These are phyloP conservation scores for Verticillium klebahnii DNA, from an alignment of 2,329 filamentous ascomycete species.

Conservation along the genomic window DNA sequence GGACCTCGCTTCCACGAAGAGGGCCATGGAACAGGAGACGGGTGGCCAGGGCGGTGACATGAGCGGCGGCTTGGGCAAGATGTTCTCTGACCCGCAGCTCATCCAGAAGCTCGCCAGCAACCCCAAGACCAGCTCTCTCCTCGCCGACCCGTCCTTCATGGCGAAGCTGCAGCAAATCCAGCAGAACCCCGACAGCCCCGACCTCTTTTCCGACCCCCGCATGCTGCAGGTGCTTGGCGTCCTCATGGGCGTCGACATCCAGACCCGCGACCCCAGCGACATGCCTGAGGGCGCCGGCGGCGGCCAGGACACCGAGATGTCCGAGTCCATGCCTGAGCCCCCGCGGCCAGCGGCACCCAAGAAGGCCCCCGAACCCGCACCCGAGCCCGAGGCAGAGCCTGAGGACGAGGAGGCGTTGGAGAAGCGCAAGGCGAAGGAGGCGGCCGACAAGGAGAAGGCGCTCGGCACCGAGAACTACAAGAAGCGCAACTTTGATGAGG, in stretches of 20 bases:
- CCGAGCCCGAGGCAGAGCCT: conserved; percentile 62
- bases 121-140: conserved; percentile 81
- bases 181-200: conserved; percentile 74
- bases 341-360: conserved; percentile 41
- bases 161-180: conserved; percentile 77
- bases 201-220: conserved; percentile 82
- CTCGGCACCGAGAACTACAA: conserved; percentile 95
- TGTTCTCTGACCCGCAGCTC: conserved; percentile 92
- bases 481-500: conserved; percentile 94
- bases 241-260: conserved; percentile 89
- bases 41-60: conserved; percentile 51
- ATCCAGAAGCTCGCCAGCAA: conserved; percentile 87
- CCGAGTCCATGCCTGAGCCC: conserved; percentile 49
- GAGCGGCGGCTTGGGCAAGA: conserved; percentile 72
- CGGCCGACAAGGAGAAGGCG: conserved; percentile 91
- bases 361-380: conserved; percentile 51
- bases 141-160: conserved; percentile 87
- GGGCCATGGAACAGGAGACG: conserved; percentile 78
- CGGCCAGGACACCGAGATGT: conserved; percentile 72
- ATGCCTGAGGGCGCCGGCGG: conserved; percentile 26
- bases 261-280: conserved; percentile 32
- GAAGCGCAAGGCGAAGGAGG: conserved; percentile 86
- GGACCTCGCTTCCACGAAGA: conserved; percentile 77
- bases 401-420: conserved; percentile 77
- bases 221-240: conserved; percentile 95